Evolutionary conservation across 768 basidiomycete genomes (phyloP).

Genomic region (Cystofilobasidium bisporidii): DNA sequence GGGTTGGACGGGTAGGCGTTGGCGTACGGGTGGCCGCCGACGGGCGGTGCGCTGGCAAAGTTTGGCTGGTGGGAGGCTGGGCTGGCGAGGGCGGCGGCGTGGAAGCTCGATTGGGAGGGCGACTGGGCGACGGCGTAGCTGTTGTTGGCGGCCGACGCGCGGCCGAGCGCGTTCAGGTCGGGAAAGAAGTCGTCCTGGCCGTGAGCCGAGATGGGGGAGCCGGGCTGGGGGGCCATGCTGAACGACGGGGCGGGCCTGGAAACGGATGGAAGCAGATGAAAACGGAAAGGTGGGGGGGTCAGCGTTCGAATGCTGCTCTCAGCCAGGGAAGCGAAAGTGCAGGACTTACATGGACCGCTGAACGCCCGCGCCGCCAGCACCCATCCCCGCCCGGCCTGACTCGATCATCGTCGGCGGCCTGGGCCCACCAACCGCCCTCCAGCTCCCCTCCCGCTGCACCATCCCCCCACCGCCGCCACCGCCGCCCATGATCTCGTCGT

Average conservation of each 20-base stretch:
- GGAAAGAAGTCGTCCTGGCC: not conserved
- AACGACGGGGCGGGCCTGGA: not conserved
- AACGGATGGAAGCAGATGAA: not conserved
- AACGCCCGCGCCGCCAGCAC: not conserved
- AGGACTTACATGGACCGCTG: not conserved
- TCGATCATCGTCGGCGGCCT: not conserved
- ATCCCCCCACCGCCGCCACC: not conserved
- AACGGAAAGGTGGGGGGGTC: not conserved
- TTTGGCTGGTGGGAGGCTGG: not conserved
- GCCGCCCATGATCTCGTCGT: constrained; percentile 1
- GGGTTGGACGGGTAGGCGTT: not conserved
- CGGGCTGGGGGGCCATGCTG: not conserved
- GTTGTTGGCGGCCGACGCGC: not conserved
- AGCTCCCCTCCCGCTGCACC: not conserved
- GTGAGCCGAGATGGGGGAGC: not conserved
- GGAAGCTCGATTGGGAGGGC: not conserved
- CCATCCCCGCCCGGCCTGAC: not conserved
- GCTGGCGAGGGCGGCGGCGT: not conserved
- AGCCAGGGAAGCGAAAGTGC: not conserved
- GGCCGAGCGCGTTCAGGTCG: not conserved
- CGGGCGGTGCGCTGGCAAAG: not conserved
- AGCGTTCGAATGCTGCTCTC: not conserved
- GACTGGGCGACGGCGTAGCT: not conserved
- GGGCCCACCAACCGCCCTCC: not conserved
- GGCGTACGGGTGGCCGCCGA: not conserved